A percentile compares a stretch with the other conserved stretches of the same genome.
Evolutionary conservation across 78 protist genomes (phyloP).

Genomic region (Neovahlkampfia damariscottae): DNA sequence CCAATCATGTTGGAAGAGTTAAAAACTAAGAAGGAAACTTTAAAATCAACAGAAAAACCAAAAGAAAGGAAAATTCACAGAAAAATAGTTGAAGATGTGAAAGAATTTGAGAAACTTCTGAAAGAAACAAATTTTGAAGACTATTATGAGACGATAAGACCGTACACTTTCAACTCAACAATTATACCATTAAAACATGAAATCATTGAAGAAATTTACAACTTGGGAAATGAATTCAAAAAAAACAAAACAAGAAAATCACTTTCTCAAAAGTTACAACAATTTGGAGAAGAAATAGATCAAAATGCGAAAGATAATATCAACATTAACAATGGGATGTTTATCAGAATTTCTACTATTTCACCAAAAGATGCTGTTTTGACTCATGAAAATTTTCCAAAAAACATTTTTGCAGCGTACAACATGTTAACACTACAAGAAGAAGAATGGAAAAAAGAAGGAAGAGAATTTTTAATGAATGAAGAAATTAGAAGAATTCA

Average conservation of each 20-base stretch:
- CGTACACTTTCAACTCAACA: background rate
- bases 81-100: too few relatives aligned
- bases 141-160: background rate
- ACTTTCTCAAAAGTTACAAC: background rate
- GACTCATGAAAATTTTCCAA: background rate
- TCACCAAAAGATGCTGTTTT: slow-evolving; percentile 1
- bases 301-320: background rate
- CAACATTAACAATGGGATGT: background rate
- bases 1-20: background rate
- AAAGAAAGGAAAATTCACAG: background rate
- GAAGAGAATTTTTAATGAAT: background rate
- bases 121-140: background rate
- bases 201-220: background rate
- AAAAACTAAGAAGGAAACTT: background rate
- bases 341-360: background rate
- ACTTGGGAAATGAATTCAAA: background rate
- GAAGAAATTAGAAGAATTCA: background rate
- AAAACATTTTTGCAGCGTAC: too few relatives aligned
- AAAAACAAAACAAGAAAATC: background rate
- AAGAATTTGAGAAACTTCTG: background rate
- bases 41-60: background rate
- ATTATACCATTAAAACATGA: background rate
- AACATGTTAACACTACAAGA: background rate
- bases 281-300: background rate
- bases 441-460: background rate